Evolutionary conservation across 2,329 filamentous ascomycete species (phyloP).

Genomic region (Macrophomina pseudophaseolina): DNA sequence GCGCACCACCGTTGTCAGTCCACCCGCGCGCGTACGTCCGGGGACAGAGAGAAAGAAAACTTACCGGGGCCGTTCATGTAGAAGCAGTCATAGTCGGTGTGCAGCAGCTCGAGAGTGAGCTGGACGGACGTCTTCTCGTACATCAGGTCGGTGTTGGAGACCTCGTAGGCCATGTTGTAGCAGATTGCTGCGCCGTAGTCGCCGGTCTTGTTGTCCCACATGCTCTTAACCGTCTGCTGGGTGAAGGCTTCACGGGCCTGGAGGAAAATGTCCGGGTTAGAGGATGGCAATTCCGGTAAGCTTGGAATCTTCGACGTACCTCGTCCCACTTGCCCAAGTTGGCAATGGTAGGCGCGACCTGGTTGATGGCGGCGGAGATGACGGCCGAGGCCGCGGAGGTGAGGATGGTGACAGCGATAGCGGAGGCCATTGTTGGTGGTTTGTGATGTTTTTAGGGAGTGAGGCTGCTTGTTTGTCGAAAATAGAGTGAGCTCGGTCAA

Average conservation of each 20-base stretch:
- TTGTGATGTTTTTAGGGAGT: background rate
- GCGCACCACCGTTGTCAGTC: no score
- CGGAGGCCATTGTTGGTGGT: conserved; percentile 20
- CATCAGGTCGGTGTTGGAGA: conserved; percentile 22
- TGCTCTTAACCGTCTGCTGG: conserved; percentile 19
- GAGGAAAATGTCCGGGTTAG: background rate
- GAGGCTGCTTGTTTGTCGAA: background rate
- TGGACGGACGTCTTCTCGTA: conserved; percentile 20
- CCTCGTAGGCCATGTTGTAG: conserved; percentile 27
- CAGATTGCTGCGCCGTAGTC: conserved; percentile 25
- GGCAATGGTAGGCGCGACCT: conserved; percentile 22
- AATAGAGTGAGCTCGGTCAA: background rate
- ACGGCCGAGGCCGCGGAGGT: conserved; percentile 16
- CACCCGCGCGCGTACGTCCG: no score
- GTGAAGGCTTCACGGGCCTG: conserved; percentile 22
- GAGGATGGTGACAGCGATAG: conserved; percentile 25
- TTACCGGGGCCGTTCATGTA: conserved; percentile 22
- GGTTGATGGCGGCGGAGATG: conserved; percentile 22
- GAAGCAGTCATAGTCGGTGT: conserved; percentile 27
- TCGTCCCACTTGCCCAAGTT: conserved; percentile 23
- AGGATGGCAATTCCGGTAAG: background rate
- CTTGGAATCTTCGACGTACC: background rate
- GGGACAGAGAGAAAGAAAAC: background rate
- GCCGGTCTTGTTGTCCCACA: conserved; percentile 11
- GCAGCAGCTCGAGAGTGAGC: conserved; percentile 11